Conservation (phyloP, 306 rosid species). For the Adenanthera pavonina region DNA sequence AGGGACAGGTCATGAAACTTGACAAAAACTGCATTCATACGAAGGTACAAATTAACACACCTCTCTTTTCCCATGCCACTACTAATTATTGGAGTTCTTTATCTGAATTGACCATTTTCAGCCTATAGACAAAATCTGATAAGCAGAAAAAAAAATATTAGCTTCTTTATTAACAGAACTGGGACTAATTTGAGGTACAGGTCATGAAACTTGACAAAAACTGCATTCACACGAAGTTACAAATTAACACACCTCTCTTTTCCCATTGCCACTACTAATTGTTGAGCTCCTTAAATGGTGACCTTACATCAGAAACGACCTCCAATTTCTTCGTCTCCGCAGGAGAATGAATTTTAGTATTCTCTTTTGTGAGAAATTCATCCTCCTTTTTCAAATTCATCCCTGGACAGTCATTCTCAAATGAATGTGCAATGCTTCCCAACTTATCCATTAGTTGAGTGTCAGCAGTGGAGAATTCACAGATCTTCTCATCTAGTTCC, state of each 20-base stretch:
- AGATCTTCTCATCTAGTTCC: slow-evolving; percentile 53
- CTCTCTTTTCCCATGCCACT: too few relatives aligned
- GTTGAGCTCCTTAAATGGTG: slow-evolving; percentile 73
- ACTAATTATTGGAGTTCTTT: background rate
- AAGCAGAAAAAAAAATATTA: background rate
- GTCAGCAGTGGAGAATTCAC: slow-evolving; percentile 54
- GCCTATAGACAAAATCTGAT: background rate
- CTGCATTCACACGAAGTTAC: background rate
- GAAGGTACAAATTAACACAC: background rate
- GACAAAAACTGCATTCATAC: background rate
- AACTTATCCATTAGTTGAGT: slow-evolving; percentile 56
- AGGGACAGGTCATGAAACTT: background rate
- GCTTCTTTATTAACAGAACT: background rate
- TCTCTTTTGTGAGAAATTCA: slow-evolving; percentile 55
- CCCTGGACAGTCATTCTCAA: slow-evolving; percentile 43
- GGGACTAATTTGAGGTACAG: background rate
- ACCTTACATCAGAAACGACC: slow-evolving; percentile 51
- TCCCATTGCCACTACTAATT: slow-evolving; percentile 38
- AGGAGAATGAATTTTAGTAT: slow-evolving; percentile 51
- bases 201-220: background rate
- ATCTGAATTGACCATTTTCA: background rate
- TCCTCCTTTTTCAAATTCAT: slow-evolving; percentile 42
- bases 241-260: background rate
- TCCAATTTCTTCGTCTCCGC: slow-evolving; percentile 50
- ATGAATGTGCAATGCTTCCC: slow-evolving; percentile 51